Base-by-base conservation (phyloP, 2,329 filamentous ascomycete genomes). In the Pseudopyrenochaeta lycopersici region DNA sequence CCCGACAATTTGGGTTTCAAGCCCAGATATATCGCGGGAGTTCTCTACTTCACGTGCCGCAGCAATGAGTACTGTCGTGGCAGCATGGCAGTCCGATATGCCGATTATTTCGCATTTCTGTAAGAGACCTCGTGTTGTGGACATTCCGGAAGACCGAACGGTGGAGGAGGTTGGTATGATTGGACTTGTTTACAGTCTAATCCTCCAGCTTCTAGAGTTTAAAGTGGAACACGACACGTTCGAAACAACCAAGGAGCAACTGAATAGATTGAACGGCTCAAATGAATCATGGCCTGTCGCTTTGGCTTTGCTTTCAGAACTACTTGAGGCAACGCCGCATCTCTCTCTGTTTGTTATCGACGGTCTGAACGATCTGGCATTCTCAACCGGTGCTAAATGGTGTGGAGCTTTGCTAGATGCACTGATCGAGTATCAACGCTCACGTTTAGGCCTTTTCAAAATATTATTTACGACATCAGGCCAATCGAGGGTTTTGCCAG, bases 61-160 rank as follows among this genome's bases (percentile, higher is more conserved):
- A 18, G 52, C 58, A 3, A 39, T 59, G 39, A 52, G 32, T 27
- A 23, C 39, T 10, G 38, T 56, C 1, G 38, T 54, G 11, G 39
- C 53, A 3, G 60, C 57, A 3, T 65, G 55, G 62, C 36, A 53
- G 14, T 49, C 52, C 2, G 32, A 58, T 18, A n/a, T 47, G 7
- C 58, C 62, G 5, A 39, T 63, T 12, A 52, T 60, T 31, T 63
- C 60, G 2, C 58, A 63, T 39, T 63, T 63, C 41, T 62, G 55
- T 15, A 36, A 42, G 23, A 51, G 55, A 27, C 50, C 53, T n/a
- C 38, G 46, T 7, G 44, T 41, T 41, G 30, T 31, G 27, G 38
- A 18, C 15, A 3, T 54, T 1, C 4, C 47, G 10, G 18, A 42
- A 7, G 38, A 20, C 12, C 41, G 46, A 9, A 39, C 15, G 1